Conservation (phyloP, 139 green algal species). For the Closterium sp. region DNA sequence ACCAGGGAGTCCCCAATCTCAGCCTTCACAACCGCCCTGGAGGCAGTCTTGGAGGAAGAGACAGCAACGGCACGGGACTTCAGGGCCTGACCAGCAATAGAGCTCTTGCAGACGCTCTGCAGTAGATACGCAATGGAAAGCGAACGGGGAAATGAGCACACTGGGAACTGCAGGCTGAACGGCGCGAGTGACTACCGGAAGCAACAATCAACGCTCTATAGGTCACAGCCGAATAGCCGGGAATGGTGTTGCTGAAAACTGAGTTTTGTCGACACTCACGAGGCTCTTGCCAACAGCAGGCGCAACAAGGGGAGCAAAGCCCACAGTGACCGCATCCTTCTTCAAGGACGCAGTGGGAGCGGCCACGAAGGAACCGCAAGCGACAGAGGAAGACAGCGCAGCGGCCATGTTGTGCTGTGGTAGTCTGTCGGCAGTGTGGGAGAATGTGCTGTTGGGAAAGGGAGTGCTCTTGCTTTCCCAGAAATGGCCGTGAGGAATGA, state of each 20-base stretch:
- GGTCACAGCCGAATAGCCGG: neutral
- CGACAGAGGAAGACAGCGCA: neutral
- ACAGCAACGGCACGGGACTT: neutral
- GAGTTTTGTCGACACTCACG: neutral
- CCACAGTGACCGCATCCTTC: neutral
- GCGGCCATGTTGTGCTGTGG: neutral
- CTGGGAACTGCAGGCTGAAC: neutral
- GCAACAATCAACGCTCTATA: no score
- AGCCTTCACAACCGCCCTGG: neutral
- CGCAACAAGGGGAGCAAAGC: neutral
- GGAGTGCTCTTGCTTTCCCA: neutral
- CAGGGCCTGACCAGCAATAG: neutral
- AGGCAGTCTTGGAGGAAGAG: neutral
- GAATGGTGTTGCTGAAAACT: neutral
- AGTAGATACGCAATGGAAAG: neutral
- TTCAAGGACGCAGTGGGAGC: neutral
- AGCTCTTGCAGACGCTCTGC: neutral
- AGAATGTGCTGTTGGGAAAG: neutral
- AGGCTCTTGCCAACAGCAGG: neutral
- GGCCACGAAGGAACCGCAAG: neutral
- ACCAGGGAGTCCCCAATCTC: conserved; percentile 2
- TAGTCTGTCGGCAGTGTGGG: neutral
- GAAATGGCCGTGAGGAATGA: neutral
- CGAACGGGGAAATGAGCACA: neutral
- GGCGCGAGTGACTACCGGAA: neutral